phyloP scores from a whole-genome alignment of 306 rosid genomes.

The Cucumis sativus region Cucumber_9930_V3 NC_026661.2:18880501-18881000 shows the following conservation, averaged over 20 bases:
- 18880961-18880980: conserved; percentile 68
- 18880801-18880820: background rate
- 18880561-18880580: background rate
- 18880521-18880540: background rate
- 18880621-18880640: background rate
- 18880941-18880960: conserved; percentile 87
- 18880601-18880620: background rate
- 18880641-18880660: background rate
- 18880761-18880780: background rate
- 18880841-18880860: conserved; percentile 98
- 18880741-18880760: background rate
- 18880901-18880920: conserved; percentile 94
- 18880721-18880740: too few species aligned
- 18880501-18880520: background rate
- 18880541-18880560: background rate
- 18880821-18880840: background rate
- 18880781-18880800: background rate
- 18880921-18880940: conserved; percentile 51
- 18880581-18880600: background rate
- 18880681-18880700: background rate
- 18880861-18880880: conserved; percentile 74
- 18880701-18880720: too few species aligned
- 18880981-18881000: conserved; percentile 73
- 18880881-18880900: conserved; percentile 71
- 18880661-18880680: background rate